phyloP scores from a whole-genome alignment of 345 rosid species.

The Boechera stricta region DNA sequence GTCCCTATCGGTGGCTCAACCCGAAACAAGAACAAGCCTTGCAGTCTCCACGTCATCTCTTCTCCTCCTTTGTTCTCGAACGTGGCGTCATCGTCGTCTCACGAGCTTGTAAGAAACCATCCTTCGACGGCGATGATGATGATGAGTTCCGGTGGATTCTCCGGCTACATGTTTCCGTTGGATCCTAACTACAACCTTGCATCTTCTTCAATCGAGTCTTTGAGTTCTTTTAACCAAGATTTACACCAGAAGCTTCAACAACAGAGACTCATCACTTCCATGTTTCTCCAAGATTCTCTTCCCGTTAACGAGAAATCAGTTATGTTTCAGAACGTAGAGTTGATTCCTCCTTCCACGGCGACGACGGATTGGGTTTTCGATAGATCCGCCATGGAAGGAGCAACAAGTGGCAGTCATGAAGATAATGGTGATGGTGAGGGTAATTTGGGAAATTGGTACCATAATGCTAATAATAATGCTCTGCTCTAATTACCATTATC shows the following conservation, averaged over 20 bases:
- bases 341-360: constrained; percentile 30
- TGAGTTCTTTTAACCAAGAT: constrained; percentile 91
- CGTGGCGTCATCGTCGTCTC: constrained; percentile 54
- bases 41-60: constrained; percentile 52
- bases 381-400: constrained; percentile 25
- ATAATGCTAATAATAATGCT: constrained; percentile 27
- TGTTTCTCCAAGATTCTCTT: constrained; percentile 55
- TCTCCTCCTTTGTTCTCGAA: constrained; percentile 47
- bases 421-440: constrained; percentile 26
- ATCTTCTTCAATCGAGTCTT: constrained; percentile 76
- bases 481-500: constrained; percentile 19
- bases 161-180: constrained; percentile 51
- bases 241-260: constrained; percentile 96
- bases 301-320: constrained; percentile 58
- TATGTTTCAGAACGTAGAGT: constrained; percentile 67
- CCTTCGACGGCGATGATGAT: constrained; percentile 45
- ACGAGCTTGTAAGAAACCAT: constrained; percentile 57
- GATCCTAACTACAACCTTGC: constrained; percentile 51
- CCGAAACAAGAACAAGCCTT: constrained; percentile 73
- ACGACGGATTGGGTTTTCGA: constrained; percentile 31
- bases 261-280: constrained; percentile 64
- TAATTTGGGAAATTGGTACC: constrained; percentile 32
- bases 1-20: constrained; percentile 89
- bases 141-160: constrained; percentile 54
- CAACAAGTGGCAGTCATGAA: constrained; percentile 32